Evolutionary conservation across 805 yeast genomes (phyloP).

Genomic region (Schwanniomyces polymorphus): DNA sequence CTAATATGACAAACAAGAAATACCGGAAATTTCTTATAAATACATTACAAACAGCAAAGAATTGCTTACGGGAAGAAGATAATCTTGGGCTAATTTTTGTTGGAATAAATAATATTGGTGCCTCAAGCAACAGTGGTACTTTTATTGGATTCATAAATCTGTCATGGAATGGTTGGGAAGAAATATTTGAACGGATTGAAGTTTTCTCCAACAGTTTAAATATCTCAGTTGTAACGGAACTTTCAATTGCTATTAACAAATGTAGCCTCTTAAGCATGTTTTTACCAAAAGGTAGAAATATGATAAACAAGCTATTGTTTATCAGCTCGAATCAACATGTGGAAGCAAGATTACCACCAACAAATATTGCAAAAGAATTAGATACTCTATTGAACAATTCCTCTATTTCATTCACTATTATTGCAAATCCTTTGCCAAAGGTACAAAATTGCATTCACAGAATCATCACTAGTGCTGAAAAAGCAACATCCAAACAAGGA

Average conservation of each 20-base stretch:
- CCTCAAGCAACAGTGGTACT: constrained; percentile 36
- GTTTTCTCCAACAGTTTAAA: constrained; percentile 20
- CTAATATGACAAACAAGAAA: constrained; percentile 21
- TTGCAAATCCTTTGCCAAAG: neutral
- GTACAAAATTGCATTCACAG: neutral
- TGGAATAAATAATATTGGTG: constrained; percentile 46
- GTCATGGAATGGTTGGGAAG: constrained; percentile 52
- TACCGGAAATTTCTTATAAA: constrained; percentile 22
- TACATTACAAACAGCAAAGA: constrained; percentile 23
- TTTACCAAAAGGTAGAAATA: constrained; percentile 9
- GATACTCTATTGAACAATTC: neutral
- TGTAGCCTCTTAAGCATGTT: constrained; percentile 26
- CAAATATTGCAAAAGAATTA: neutral
- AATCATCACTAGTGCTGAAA: neutral
- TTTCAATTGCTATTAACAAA: constrained; percentile 23
- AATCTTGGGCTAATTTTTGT: constrained; percentile 47
- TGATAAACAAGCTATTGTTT: constrained; percentile 14
- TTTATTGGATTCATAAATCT: constrained; percentile 47
- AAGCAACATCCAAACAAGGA: neutral
- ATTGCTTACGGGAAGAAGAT: constrained; percentile 35
- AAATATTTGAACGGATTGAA: constrained; percentile 36
- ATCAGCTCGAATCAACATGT: constrained; percentile 9
- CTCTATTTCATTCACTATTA: neutral
- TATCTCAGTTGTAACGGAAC: constrained; percentile 19
- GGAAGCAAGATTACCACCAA: neutral